phyloP scores from a whole-genome alignment of 2,329 filamentous ascomycete genomes.

The Fusarium tjaetaba region DNA sequence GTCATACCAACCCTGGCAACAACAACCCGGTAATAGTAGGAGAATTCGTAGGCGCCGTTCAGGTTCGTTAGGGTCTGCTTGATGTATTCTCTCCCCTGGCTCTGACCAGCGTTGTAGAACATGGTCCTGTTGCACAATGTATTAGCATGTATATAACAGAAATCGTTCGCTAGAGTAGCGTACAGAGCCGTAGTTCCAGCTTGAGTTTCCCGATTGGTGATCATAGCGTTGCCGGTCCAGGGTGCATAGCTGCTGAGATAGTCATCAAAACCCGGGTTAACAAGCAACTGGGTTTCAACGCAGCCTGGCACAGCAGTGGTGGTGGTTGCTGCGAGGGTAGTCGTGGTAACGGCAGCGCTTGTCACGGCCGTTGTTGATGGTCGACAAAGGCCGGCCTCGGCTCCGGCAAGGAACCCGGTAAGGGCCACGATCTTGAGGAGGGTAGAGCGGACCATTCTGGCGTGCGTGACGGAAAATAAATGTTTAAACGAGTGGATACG shows the following conservation, averaged over 20 bases:
- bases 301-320: neutral
- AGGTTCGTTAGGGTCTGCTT: neutral
- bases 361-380: neutral
- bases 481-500: neutral
- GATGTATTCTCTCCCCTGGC: too few species aligned
- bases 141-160: neutral
- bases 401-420: neutral
- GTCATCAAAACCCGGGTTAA: neutral
- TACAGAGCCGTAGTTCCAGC: neutral
- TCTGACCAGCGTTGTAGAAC: neutral
- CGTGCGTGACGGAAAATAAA: neutral
- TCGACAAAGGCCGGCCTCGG: neutral
- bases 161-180: rapidly evolving
- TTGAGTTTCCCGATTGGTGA: neutral
- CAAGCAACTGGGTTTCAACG: neutral
- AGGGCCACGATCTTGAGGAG: neutral
- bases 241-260: rapidly evolving
- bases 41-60: neutral
- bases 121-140: neutral
- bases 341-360: neutral
- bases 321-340: neutral
- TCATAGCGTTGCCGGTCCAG: neutral
- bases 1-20: neutral
- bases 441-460: neutral
- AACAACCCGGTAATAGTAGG: neutral